Evolutionary conservation across 495 filamentous ascomycete genomes (phyloP), one percentile per base, ranked within the genome.

Genomic region (Annulohypoxylon bovei): DNA sequence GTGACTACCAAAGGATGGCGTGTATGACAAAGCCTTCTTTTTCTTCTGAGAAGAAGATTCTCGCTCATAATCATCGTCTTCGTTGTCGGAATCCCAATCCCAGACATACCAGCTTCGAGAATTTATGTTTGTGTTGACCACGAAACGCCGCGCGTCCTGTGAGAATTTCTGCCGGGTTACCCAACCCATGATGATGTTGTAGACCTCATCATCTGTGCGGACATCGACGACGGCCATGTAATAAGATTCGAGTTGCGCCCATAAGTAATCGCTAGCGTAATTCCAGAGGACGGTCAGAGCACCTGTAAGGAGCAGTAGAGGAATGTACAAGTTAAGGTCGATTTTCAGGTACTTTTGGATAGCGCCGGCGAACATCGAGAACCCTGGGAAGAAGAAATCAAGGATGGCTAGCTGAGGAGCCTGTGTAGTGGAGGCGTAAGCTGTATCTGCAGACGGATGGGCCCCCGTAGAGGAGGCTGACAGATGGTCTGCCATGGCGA

Each of bases 381-480:
- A 93, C 14, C 91, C 92, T 0, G 92, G 92, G 60, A 94, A 88
- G 75, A 94, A 84, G 25, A 86, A 82, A 65, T 94, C 91, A 14
- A 94, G 82, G n/a, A 93, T 80, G n/a, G 69, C 74, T 42, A 76
- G 50, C 37, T 77, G 81, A 3, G 70, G 58, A 11, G 35, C 47
- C 18, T 62, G 70, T 16, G 58, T 58, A 12, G 28, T 22, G 30
- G 63, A 16, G 33, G 54, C 35, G 3, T 44, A 22, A 25, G 32
- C 35, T 42, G 65, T 55, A 35, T 46, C 16, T 30, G 6, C 20
- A 30, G 69, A 67, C 52, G 20, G 50, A 46, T 58, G 58, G 33
- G 33, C 32, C 27, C 23, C 67, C 12, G 50, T 35, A 33, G 40
- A 46, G 39, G 65, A 39, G 1, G 46, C 57, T 16, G 46, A 40